Base-by-base conservation (phyloP, 164 flowering plant genomes). In the Chimonanthus salicifolius region DNA sequence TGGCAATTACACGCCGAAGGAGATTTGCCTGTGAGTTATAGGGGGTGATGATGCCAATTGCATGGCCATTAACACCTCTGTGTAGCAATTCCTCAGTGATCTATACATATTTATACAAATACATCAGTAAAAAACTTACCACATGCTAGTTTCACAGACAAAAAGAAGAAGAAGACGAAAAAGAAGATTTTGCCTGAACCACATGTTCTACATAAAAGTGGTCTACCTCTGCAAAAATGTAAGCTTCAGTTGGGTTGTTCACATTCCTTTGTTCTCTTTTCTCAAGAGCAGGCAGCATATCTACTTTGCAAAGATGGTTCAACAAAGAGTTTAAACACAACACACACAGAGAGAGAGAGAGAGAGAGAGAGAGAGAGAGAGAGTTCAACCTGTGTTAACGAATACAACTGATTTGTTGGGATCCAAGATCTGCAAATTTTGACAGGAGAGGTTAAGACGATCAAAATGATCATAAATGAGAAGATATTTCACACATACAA, bases 41-140 rank as follows among this genome's bases (percentile, higher is more conserved):
- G 9, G 98, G 99, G 72, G 99, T 89, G 70, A 95, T 95, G 72
- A 95, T 89, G 68, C 99, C 99, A 74, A 95, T 90, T 62, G 88
- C 88, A 69, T 88, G 84, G 69, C 75, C 90, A 71, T 68, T 58
- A 74, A 93, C 78, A 67, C 98, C 97, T 71, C 78, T 83, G 44
- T 74, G 74, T 62, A 88, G 72, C 74, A 93, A 73, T 72, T 78
- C 87, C 73, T 81, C 77, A 11, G 85, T 77, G 20, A 93, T 78
- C 99, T 95, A 71, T 43, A 18, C 4, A 7, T 47, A 6, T 68
- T 18, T 70, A 21, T 20, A 50, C 62, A 68, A 54, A 47, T 21
- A 47, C 71, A 33, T 33, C 4, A 66, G 15, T 21, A 47, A 47
- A 44, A 65, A 49, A 10, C 15, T 45, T 49, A 21, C 58, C 5